Evolutionary conservation across 2,329 filamentous ascomycete species (phyloP).

Genomic region (Diplocarpon mali): DNA sequence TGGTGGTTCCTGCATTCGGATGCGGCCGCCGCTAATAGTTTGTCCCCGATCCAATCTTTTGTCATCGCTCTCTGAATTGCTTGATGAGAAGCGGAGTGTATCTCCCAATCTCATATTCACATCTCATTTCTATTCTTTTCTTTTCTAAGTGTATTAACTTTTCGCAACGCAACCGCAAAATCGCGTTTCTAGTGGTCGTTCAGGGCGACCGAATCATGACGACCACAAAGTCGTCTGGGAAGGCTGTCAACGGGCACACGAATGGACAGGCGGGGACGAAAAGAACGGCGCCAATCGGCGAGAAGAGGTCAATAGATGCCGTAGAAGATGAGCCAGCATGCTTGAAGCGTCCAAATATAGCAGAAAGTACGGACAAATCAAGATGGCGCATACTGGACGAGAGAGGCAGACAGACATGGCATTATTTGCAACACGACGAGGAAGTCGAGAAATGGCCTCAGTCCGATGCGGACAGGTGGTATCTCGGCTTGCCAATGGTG

Average conservation of each 20-base stretch:
- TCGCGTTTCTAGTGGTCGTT: too few relatives aligned
- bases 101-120: too few relatives aligned
- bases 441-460: slow-evolving; percentile 73
- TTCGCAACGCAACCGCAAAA: too few relatives aligned
- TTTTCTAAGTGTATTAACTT: too few relatives aligned
- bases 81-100: too few relatives aligned
- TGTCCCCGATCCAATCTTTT: background rate
- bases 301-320: slow-evolving; percentile 16
- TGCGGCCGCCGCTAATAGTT: background rate
- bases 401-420: slow-evolving; percentile 82
- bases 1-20: background rate
- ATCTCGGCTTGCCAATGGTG: slow-evolving; percentile 70
- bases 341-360: slow-evolving; percentile 36
- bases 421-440: slow-evolving; percentile 68
- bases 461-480: slow-evolving; percentile 79
- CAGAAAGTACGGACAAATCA: slow-evolving; percentile 60
- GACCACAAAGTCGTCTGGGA: background rate
- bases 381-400: slow-evolving; percentile 82
- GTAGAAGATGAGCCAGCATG: slow-evolving; percentile 3
- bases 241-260: slow-evolving; percentile 1
- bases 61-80: too few relatives aligned
- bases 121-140: too few relatives aligned
- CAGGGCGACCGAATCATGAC: background rate
- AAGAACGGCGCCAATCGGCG: slow-evolving; percentile 7
- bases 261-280: background rate